phyloP scores from a whole-genome alignment of 805 yeast species.

The Wickerhamiella australiensis region DNA sequence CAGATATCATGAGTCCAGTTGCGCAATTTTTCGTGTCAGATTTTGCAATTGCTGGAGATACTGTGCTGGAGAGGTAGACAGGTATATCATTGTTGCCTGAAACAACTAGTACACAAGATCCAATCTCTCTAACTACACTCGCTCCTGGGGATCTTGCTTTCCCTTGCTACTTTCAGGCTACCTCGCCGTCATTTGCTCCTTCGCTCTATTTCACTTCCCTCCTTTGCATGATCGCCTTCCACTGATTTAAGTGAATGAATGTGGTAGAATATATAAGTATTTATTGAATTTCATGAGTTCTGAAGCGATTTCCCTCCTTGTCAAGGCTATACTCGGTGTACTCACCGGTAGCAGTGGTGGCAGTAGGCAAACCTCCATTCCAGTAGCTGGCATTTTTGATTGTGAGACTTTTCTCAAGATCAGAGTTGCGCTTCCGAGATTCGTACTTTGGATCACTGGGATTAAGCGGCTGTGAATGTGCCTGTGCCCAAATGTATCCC shows the following conservation, averaged over 20 bases:
- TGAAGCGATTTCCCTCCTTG: background rate
- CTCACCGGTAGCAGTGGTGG: background rate
- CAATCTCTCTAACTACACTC: background rate
- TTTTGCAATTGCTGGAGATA: conserved; percentile 20
- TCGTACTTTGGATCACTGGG: background rate
- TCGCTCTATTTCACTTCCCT: no score
- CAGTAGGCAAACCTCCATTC: background rate
- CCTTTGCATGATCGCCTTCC: background rate
- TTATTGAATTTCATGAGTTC: background rate
- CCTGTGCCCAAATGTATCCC: conserved; percentile 24
- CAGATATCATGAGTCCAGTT: conserved; percentile 24
- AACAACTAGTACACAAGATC: no score
- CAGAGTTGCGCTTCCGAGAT: background rate
- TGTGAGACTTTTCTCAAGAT: background rate
- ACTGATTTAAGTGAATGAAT: background rate
- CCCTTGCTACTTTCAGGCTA: no score
- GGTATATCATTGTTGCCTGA: background rate
- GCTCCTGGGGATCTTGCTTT: background rate
- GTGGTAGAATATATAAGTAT: conserved; percentile 2
- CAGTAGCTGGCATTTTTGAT: background rate
- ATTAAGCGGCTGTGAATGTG: conserved; percentile 1
- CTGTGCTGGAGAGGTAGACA: conserved; percentile 13
- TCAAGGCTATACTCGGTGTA: background rate
- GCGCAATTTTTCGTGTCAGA: conserved; percentile 26
- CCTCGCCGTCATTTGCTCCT: no score